A percentile compares a stretch with the other conserved stretches of the same genome.
Evolutionary conservation across 768 basidiomycete species (phyloP).

Genomic region (Termitomyces sp.): DNA sequence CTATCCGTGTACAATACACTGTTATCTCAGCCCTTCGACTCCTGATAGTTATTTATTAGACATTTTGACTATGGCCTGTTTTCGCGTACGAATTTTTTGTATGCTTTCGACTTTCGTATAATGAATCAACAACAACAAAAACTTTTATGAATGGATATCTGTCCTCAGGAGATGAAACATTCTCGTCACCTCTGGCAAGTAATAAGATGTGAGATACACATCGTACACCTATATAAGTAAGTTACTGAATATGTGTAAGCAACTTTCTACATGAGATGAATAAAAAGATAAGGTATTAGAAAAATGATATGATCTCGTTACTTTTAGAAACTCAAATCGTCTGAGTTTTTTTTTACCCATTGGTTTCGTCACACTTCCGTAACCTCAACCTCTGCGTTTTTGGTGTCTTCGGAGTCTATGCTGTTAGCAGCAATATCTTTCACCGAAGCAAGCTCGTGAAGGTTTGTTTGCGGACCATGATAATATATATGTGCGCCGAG

Average conservation of each 20-base stretch:
- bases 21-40: background rate
- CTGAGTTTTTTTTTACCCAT: background rate
- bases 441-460: slow-evolving; percentile 21
- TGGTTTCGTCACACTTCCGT: background rate
- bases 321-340: background rate
- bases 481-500: slow-evolving; percentile 49
- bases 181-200: too few species aligned
- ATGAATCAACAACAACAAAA: background rate
- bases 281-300: background rate
- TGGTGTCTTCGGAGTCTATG: background rate
- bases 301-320: background rate
- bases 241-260: background rate
- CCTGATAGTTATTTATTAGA: slow-evolving; percentile 7
- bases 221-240: background rate
- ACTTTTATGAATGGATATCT: background rate
- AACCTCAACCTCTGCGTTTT: background rate
- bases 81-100: background rate
- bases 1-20: slow-evolving; percentile 1
- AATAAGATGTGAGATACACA: background rate
- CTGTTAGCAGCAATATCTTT: background rate
- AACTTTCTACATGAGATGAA: background rate
- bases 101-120: slow-evolving; percentile 4
- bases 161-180: background rate
- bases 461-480: slow-evolving; percentile 51
- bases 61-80: slow-evolving; percentile 1